Conservation (phyloP, 306 rosid species). For the Pyrus pyrifolia region DNA sequence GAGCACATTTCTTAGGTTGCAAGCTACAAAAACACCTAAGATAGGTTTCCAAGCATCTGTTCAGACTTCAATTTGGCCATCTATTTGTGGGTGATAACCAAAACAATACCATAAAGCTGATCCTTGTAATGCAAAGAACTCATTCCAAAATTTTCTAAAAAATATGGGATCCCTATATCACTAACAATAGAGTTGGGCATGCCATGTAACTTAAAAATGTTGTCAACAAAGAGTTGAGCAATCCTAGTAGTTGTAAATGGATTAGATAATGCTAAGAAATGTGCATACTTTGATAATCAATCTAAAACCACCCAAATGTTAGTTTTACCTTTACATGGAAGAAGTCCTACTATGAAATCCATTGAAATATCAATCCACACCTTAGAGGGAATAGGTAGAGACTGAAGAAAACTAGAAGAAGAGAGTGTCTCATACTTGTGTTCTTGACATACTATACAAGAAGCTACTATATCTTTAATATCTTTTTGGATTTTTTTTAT, state of each 20-base stretch:
- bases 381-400: no score
- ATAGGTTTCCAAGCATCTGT: neutral
- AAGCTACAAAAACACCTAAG: neutral
- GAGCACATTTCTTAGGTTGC: neutral
- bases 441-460: no score
- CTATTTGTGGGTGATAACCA: neutral
- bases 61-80: neutral
- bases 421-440: no score
- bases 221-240: neutral
- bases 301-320: neutral
- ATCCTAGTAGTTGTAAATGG: neutral
- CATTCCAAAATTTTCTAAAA: neutral
- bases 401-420: no score
- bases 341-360: no score
- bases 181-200: neutral
- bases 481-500: no score
- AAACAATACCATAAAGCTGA: neutral
- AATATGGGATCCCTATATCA: neutral
- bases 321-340: no score
- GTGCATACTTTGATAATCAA: neutral
- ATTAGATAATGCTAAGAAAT: neutral
- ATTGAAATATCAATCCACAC: no score
- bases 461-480: no score
- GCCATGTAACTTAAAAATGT: neutral
- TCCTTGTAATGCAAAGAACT: neutral